Evolutionary conservation across 2,329 filamentous ascomycete genomes (phyloP), one percentile per base, ranked within the genome.

Genomic region (Aspergillus latus): DNA sequence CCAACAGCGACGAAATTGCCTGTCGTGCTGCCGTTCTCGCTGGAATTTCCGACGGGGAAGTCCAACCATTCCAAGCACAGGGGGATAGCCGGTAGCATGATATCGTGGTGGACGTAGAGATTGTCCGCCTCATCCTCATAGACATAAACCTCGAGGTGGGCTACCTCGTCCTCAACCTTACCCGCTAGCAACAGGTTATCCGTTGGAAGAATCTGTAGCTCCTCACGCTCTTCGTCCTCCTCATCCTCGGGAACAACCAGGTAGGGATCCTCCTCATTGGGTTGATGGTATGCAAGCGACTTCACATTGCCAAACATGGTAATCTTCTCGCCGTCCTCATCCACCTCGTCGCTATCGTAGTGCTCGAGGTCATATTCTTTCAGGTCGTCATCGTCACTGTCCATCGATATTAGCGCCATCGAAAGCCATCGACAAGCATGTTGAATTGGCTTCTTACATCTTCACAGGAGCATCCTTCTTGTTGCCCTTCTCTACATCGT

Each of bases 41-140:
- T 76, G 9, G 81, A 75, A 72, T 91, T 90, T 62, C 89, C 88
- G 36, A 96, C 91, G n/a, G 91, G 88, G 54, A 96, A 82, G 72
- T 97, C 90, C 44, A 99, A 78, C 94, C 94, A 99, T 78, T 99
- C 94, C 40, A 97, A 84, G 68, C 91, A 94, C 5, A 99, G 85
- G 8, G 94, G 94, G 69, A 99, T 96, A 26, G 93, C 93, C 32
- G 94, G 94, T 54, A 99, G 84, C 93, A 99, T 97, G 67, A 99
- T 96, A 75, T 99, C 94, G 82, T 99, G 94, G 78, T 99, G 94
- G 21, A 99, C 93, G 74, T 99, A 99, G 59, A 99, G 87, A 72
- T 99, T 99, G 76, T 97, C 94, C 44, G 88, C 89, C 60, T 86
- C 86, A 66, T 97, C 94, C 74, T 99, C 94, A 76, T 97, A 99